phyloP scores from a whole-genome alignment of 2,329 filamentous ascomycete genomes.

The Ascochyta viciae-villosae region DNA sequence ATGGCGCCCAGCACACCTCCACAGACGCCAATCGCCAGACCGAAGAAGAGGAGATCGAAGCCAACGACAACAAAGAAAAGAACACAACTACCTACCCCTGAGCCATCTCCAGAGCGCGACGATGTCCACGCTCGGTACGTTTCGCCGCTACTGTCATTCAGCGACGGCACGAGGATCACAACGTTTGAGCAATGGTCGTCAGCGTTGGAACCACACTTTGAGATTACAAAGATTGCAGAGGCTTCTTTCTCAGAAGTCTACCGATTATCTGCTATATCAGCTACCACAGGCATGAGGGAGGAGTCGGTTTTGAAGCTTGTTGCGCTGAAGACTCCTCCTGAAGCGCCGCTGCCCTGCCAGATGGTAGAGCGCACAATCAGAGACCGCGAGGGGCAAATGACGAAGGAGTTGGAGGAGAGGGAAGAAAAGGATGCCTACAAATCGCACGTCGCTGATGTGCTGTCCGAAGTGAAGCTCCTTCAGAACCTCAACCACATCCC shows the following conservation, averaged over 20 bases:
- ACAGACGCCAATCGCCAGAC: slow-evolving; percentile 16
- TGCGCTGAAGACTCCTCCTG: slow-evolving; percentile 45
- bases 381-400: slow-evolving; percentile 53
- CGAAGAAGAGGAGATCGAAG: slow-evolving; percentile 20
- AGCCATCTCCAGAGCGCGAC: slow-evolving; percentile 31
- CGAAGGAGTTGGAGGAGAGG: slow-evolving; percentile 37
- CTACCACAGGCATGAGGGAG: slow-evolving; percentile 37
- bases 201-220: slow-evolving; percentile 52
- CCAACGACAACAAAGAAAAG: slow-evolving; percentile 19
- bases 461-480: slow-evolving; percentile 59
- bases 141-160: slow-evolving; percentile 39
- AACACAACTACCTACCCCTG: slow-evolving; percentile 25
- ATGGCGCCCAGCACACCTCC: slow-evolving; percentile 1
- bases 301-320: slow-evolving; percentile 59
- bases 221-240: slow-evolving; percentile 68
- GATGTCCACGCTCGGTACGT: slow-evolving; percentile 37
- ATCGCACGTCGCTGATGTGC: slow-evolving; percentile 53
- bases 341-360: slow-evolving; percentile 44
- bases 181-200: slow-evolving; percentile 53
- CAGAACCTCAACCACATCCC: slow-evolving; percentile 65
- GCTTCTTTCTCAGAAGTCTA: slow-evolving; percentile 73
- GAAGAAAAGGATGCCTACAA: slow-evolving; percentile 52
- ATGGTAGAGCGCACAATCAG: slow-evolving; percentile 49
- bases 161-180: slow-evolving; percentile 34
- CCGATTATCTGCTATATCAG: slow-evolving; percentile 55